These are phyloP conservation scores for Mycena floridula DNA, from an alignment of 768 basidiomycete genomes.

Conservation along the genomic window DNA sequence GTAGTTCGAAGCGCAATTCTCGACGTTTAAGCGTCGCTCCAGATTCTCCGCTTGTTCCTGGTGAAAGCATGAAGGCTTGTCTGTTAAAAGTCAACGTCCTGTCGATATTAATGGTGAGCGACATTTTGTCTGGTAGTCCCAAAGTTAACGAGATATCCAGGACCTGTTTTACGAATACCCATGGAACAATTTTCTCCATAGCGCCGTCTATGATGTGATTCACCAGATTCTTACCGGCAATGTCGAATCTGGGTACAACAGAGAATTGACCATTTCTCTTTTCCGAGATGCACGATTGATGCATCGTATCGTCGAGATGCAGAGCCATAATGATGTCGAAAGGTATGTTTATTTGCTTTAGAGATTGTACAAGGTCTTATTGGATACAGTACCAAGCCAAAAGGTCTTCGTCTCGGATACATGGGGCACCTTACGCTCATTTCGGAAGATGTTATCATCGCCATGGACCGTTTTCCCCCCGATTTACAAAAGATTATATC, in stretches of 20 bases:
- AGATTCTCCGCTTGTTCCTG: conserved; percentile 57
- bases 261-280: conserved; percentile 75
- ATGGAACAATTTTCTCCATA: conserved; percentile 97
- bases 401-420: conserved; percentile 80
- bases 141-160: too few species aligned
- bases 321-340: conserved; percentile 71
- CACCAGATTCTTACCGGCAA: conserved; percentile 93
- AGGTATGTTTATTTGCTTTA: conserved; percentile 38
- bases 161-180: conserved; percentile 95
- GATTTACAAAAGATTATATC: conserved; percentile 59
- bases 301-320: conserved; percentile 82
- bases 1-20: conserved; percentile 6
- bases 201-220: conserved; percentile 90
- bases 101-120: conserved; percentile 39
- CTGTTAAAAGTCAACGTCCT: conserved; percentile 74
- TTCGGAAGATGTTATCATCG: conserved; percentile 88
- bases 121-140: too few species aligned
- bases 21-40: too few species aligned
- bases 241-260: conserved; percentile 70
- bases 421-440: conserved; percentile 97
- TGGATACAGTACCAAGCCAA: conserved; percentile 52
- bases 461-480: conserved; percentile 81
- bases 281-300: conserved; percentile 85
- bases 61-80: conserved; percentile 74
- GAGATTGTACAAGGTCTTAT: not conserved